These are phyloP conservation scores for Ustilago crameri DNA, from an alignment of 1,284 basidiomycete species.

Conservation along the genomic window DNA sequence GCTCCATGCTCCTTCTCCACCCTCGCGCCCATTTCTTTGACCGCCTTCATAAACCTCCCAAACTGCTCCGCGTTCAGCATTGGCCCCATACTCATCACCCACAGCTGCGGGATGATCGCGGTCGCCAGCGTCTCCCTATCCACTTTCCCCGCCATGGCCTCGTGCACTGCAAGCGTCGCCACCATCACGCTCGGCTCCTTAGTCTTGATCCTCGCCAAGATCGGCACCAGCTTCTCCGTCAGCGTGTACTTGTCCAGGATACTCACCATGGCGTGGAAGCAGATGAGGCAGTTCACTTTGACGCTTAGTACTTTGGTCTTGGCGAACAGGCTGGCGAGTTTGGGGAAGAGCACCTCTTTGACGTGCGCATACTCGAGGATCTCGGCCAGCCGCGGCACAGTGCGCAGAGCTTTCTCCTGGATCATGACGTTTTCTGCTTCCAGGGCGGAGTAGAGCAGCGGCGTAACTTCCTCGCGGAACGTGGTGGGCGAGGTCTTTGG, in stretches of 20 bases:
- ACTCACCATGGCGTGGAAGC: constrained; percentile 90
- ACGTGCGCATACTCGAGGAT: constrained; percentile 77
- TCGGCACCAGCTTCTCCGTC: constrained; percentile 92
- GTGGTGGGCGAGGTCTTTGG: constrained; percentile 86
- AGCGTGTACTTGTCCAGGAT: constrained; percentile 83
- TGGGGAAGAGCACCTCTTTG: constrained; percentile 65
- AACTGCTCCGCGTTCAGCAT: constrained; percentile 90
- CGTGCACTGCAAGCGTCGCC: constrained; percentile 91
- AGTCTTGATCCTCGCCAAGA: constrained; percentile 92
- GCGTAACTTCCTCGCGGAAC: constrained; percentile 92
- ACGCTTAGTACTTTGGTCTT: constrained; percentile 72
- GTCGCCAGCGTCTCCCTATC: constrained; percentile 94
- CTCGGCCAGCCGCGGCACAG: constrained; percentile 88
- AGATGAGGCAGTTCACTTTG: constrained; percentile 85
- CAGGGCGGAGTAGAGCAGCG: constrained; percentile 91
- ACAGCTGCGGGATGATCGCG: constrained; percentile 62
- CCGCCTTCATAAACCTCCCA: constrained; percentile 70
- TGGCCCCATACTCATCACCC: constrained; percentile 61
- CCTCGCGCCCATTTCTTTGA: constrained; percentile 74
- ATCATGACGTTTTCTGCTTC: constrained; percentile 82
- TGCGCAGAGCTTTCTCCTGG: constrained; percentile 88
- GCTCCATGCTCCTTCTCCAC: constrained; percentile 83
- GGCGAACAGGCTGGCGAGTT: constrained; percentile 59
- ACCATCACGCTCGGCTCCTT: constrained; percentile 73
- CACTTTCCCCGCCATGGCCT: constrained; percentile 94